A percentile compares a stretch with the other conserved stretches of the same genome.
These are phyloP conservation scores for Boletus sp. DNA, from an alignment of 768 basidiomycete genomes.

Conservation along the genomic window DNA sequence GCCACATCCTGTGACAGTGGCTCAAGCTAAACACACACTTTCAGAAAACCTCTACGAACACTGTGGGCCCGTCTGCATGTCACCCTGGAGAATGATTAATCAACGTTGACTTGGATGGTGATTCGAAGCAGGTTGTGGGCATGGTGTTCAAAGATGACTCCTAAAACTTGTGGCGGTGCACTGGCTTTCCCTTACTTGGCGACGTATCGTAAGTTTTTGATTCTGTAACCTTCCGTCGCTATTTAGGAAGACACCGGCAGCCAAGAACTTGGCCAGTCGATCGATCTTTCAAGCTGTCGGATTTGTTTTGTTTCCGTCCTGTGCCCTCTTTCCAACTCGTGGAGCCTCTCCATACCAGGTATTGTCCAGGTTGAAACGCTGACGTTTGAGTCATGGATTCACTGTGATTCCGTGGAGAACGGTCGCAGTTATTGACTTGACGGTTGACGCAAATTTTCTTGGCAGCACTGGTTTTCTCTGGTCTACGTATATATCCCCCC, in stretches of 20 bases:
- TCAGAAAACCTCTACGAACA: no score
- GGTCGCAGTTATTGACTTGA: background rate
- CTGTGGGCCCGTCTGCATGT: no score
- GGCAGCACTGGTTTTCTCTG: slow-evolving; percentile 13
- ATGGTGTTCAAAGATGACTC: no score
- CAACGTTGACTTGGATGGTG: no score
- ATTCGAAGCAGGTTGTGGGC: no score
- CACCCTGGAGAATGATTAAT: no score
- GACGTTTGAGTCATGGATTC: background rate
- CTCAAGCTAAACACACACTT: no score
- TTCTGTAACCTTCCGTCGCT: background rate
- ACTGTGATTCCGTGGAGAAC: background rate
- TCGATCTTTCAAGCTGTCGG: background rate
- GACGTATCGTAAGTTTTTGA: background rate
- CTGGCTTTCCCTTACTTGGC: no score
- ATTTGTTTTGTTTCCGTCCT: slow-evolving; percentile 1
- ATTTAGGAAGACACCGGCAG: background rate
- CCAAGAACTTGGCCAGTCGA: background rate
- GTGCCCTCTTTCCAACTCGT: background rate
- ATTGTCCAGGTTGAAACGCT: background rate
- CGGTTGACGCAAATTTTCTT: slow-evolving; percentile 4
- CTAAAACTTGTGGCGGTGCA: no score
- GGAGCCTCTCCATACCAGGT: background rate
- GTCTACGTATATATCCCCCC: background rate
- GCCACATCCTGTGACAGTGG: no score